These are phyloP conservation scores for Prunus kanzakura DNA, from an alignment of 306 rosid species.

Conservation along the genomic window DNA sequence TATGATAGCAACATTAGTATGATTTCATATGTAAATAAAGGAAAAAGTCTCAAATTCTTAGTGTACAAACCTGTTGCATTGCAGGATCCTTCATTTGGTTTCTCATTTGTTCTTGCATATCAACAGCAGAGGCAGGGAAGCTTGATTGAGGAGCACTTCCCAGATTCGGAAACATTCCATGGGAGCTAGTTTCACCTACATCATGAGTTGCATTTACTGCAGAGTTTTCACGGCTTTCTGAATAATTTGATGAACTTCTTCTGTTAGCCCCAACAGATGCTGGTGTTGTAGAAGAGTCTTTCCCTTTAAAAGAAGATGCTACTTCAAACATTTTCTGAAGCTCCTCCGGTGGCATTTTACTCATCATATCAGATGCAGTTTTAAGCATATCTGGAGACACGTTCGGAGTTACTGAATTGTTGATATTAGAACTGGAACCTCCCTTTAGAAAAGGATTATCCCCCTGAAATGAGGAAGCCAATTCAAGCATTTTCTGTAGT, in stretches of 20 bases:
- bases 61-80: constrained; percentile 70
- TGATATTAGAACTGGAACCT: constrained; percentile 37
- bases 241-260: constrained; percentile 35
- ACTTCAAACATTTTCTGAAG: constrained; percentile 86
- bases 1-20: background rate
- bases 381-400: constrained; percentile 82
- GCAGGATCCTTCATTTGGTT: constrained; percentile 98
- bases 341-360: constrained; percentile 78
- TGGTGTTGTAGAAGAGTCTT: constrained; percentile 39
- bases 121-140: constrained; percentile 64
- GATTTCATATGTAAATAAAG: constrained; percentile 7
- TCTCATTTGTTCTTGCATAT: constrained; percentile 93
- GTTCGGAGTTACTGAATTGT: constrained; percentile 59
- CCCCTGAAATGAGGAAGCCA: constrained; percentile 81
- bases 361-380: constrained; percentile 78
- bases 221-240: constrained; percentile 32
- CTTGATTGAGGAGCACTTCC: constrained; percentile 50
- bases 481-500: constrained; percentile 67
- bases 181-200: constrained; percentile 52
- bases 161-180: constrained; percentile 37
- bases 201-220: constrained; percentile 30
- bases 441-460: constrained; percentile 40
- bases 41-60: constrained; percentile 2
- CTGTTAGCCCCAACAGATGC: constrained; percentile 30
- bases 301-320: constrained; percentile 67